These are phyloP conservation scores for Cryptosporidium tyzzeri DNA, from an alignment of 169 alveolate genomes.

Conservation along the genomic window DNA sequence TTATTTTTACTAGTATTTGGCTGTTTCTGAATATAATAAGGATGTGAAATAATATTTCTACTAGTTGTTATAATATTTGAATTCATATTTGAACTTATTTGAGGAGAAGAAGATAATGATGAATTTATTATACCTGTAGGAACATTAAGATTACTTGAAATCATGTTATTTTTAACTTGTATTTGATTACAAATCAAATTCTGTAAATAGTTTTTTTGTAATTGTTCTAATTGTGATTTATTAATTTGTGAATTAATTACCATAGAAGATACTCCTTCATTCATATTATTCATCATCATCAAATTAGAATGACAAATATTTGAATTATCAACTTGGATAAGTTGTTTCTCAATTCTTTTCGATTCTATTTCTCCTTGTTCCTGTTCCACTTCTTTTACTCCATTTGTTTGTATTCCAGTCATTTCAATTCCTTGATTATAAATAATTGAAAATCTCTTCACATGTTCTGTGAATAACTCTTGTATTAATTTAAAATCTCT, in stretches of 20 bases:
- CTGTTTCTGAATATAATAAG: neutral
- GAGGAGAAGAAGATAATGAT: neutral
- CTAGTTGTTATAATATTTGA: neutral
- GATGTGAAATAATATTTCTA: neutral
- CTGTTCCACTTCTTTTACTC: neutral
- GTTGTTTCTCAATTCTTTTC: neutral
- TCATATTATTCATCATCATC: neutral
- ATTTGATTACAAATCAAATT: neutral
- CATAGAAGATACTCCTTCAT: neutral
- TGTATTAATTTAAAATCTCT: slow-evolving; percentile 32
- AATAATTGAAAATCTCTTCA: slow-evolving; percentile 1
- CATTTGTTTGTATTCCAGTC: neutral
- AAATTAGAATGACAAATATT: neutral
- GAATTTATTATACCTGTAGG: neutral
- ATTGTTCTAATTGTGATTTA: neutral
- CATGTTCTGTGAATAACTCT: slow-evolving; percentile 9
- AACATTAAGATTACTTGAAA: neutral
- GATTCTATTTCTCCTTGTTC: neutral
- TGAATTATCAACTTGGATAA: neutral
- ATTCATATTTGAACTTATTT: neutral
- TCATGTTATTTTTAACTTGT: neutral
- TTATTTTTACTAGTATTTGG: neutral
- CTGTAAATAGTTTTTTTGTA: neutral
- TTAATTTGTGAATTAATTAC: neutral
- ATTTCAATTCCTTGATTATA: neutral